Percentiles rank a stretch among this genome's conserved stretches.
phyloP scores from a whole-genome alignment of 2,329 filamentous ascomycete species.

The Arthrocladium fulminans region DNA sequence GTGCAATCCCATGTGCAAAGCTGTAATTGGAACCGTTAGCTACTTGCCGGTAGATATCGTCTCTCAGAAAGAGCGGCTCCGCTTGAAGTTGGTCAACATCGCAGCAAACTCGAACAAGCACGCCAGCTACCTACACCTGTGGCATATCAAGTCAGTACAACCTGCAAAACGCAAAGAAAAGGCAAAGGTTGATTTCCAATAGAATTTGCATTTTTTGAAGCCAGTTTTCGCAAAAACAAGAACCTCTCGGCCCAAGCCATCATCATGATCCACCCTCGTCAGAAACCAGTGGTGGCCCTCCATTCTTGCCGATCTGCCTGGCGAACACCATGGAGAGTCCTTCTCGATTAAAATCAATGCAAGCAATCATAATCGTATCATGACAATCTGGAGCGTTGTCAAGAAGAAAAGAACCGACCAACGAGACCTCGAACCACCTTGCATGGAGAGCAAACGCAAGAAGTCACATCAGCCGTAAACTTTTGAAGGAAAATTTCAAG shows the following conservation, averaged over 20 bases:
- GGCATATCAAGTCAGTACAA: background rate
- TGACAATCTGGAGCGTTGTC: background rate
- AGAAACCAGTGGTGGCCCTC: background rate
- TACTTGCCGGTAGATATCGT: no score
- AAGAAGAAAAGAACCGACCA: conserved; percentile 7
- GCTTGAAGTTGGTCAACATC: no score
- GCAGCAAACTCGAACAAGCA: no score
- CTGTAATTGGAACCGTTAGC: no score
- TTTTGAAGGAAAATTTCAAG: background rate
- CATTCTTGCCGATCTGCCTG: background rate
- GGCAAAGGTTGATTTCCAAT: background rate
- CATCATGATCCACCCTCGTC: background rate
- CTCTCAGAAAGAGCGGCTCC: no score
- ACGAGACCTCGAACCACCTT: conserved; percentile 6
- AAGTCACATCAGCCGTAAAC: background rate
- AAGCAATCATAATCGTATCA: background rate
- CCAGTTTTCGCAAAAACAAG: background rate
- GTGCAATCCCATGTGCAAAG: no score
- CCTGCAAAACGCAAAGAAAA: background rate
- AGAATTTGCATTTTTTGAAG: background rate
- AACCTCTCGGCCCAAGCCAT: background rate
- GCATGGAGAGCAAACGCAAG: conserved; percentile 7
- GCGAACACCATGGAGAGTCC: background rate
- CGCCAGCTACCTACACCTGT: no score
- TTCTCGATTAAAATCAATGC: background rate